Evolutionary conservation across 164 flowering plant genomes (phyloP), one percentile per base, ranked within the genome.

Genomic region (Umbellularia californica): DNA sequence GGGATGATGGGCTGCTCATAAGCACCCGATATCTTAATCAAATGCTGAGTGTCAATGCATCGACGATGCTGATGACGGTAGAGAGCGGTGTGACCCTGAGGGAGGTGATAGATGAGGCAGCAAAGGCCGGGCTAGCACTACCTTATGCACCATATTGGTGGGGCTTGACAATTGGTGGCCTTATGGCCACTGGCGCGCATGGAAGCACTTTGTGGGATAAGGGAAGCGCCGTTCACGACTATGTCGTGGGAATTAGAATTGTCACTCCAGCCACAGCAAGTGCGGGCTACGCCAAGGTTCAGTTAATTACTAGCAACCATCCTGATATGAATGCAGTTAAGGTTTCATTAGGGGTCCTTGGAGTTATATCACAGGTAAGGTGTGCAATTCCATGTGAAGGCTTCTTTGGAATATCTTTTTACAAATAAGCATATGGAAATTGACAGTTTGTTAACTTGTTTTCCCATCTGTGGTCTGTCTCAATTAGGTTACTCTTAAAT

Each of bases 131-230:
- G 27, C 66, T 92, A 47, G 93, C 92, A 0, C 68, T 90, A 77
- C 92, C 93, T 33, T 77, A 87, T 67, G 13, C 91, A 0, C 97
- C 97, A 0, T 90, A 92, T 51, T 92, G 93, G 95, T 90, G 90
- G 90, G 97, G 97, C 0, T 66, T 92, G 73, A 89, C 95, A 0
- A 70, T 89, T 0, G 97, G 95, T 1, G 97, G 95, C 1, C 47
- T 92, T 10, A 51, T 90, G 33, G 85, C 85, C 1, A 92, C 91
- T 0, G 97, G 93, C 17, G 92, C 97, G 0, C 97, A 92, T 74
- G 95, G 97, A 1, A 92, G 97, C 84, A 69, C 92, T 0, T 69
- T 92, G 68, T 89, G 92, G 93, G 87, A 87, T 0, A 79, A 67
- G 20, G 95, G 97, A 15, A 90, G 93, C 76, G 50, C 90, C 0